Base-by-base conservation (phyloP, 352 stramenopile species). In the Pythium diclinum region DNA sequence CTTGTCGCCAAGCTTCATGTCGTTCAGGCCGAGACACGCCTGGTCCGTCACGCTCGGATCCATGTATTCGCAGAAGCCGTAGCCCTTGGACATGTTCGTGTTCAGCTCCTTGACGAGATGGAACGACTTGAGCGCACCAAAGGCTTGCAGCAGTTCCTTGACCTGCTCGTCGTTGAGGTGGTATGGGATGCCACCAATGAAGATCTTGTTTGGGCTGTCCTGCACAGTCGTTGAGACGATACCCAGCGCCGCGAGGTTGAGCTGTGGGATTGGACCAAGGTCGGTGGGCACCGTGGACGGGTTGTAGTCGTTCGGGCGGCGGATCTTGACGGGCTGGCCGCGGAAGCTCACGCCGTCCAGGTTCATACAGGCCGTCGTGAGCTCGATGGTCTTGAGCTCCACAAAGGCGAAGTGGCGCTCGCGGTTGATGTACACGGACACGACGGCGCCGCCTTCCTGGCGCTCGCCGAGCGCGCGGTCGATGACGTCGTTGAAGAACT, bases 191-290 rank as follows among this genome's bases (percentile, higher is more conserved):
- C 94, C 97, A 23, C 97, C 96, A 48, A 99, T 93, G 69, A 99
- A 99, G 59, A 99, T 93, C 74, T 99, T 99, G 75, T 98, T 96
- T 8, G 97, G 96, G n/a, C 95, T 94, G 78, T 99, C 96, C 23
- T 84, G 87, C 38, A 99, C 96, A 34, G 88, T 98, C 9, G 82
- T 91, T n/a, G 87, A 97, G 19, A 99, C 85, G 63, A 99, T 98
- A 0, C 96, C 96, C 13, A 99, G 74, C 17, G 89, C 90, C 23
- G 88, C 88, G 25, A 97, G 67, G 72, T 97, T 94, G 17, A 98
- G 77, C 65, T 91, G 67, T 28, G 91, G 89, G 54, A 96, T 91
- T n/a, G 88, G 83, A 17, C 89, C 89, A 0, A 97, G 67, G 52
- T 89, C 64, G 74, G 78, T 88, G 3, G 96, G 93, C 54, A 98